Evolutionary conservation across 176 grass and related monocot species (phyloP).

Genomic region (Cymbopogon citratus): DNA sequence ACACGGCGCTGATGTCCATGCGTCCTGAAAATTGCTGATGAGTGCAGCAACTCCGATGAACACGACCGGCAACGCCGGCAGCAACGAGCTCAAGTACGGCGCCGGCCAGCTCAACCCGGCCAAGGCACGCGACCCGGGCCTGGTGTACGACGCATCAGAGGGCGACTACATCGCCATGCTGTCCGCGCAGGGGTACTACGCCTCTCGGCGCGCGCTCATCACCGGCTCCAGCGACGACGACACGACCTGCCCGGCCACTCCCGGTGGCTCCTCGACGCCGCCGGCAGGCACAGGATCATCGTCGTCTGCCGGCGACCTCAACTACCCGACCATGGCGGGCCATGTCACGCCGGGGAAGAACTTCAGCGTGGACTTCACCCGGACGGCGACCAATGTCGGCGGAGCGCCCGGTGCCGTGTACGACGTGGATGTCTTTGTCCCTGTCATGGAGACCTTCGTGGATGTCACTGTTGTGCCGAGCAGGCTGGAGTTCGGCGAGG

Average conservation of each 20-base stretch:
- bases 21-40: neutral
- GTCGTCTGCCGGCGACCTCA: neutral
- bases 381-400: slow-evolving; percentile 32
- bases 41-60: slow-evolving; percentile 48
- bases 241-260: neutral
- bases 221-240: neutral
- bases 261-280: too few species aligned
- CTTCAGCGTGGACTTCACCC: slow-evolving; percentile 15
- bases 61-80: slow-evolving; percentile 6
- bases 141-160: slow-evolving; percentile 37
- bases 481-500: too few species aligned
- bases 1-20: too few species aligned
- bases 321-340: slow-evolving; percentile 42
- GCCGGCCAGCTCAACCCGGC: slow-evolving; percentile 38
- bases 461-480: neutral
- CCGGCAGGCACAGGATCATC: too few species aligned
- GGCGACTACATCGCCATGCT: slow-evolving; percentile 30
- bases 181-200: slow-evolving; percentile 33
- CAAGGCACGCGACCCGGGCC: slow-evolving; percentile 30
- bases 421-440: neutral
- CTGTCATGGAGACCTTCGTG: neutral
- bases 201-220: slow-evolving; percentile 16
- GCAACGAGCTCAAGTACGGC: slow-evolving; percentile 37
- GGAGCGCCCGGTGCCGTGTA: neutral
- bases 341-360: neutral